These are phyloP conservation scores for Ailanthus altissimus DNA, from an alignment of 345 rosid genomes.

Conservation along the genomic window DNA sequence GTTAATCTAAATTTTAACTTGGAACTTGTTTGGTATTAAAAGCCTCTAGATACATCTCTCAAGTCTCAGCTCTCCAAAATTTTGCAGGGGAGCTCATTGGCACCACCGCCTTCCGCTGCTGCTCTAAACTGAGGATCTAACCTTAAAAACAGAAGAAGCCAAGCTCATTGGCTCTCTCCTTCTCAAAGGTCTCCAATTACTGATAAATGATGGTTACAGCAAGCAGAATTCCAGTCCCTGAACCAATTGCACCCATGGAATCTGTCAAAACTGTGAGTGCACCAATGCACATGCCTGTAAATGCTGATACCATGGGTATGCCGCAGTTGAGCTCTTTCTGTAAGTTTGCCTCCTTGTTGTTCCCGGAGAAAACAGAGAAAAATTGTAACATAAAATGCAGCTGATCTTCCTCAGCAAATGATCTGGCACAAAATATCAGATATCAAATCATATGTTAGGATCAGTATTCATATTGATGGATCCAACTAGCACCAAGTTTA, in stretches of 20 bases:
- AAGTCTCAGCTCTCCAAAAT: constrained; percentile 13
- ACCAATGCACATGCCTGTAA: constrained; percentile 78
- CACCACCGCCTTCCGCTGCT: neutral
- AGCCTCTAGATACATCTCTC: constrained; percentile 17
- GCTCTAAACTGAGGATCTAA: neutral
- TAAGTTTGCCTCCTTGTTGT: constrained; percentile 86
- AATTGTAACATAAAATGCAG: neutral
- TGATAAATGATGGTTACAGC: constrained; percentile 88
- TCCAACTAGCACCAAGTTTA: neutral
- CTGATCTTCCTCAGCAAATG: neutral
- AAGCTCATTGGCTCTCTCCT: constrained; percentile 85
- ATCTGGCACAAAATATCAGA: neutral
- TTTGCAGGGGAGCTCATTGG: constrained; percentile 14
- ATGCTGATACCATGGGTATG: constrained; percentile 88
- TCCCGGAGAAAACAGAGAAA: constrained; percentile 41
- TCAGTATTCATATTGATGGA: neutral
- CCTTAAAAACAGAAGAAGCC: constrained; percentile 79
- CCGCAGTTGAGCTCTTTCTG: constrained; percentile 81
- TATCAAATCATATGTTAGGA: neutral
- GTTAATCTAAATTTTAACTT: constrained; percentile 13
- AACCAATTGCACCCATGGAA: constrained; percentile 92
- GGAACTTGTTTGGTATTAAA: constrained; percentile 16
- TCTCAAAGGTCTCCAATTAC: constrained; percentile 89
- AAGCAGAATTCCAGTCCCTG: constrained; percentile 80
- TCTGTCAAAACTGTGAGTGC: constrained; percentile 82